Conservation (phyloP, 371 early-diverging fungal species). For the Lichtheimia ornata region DNA sequence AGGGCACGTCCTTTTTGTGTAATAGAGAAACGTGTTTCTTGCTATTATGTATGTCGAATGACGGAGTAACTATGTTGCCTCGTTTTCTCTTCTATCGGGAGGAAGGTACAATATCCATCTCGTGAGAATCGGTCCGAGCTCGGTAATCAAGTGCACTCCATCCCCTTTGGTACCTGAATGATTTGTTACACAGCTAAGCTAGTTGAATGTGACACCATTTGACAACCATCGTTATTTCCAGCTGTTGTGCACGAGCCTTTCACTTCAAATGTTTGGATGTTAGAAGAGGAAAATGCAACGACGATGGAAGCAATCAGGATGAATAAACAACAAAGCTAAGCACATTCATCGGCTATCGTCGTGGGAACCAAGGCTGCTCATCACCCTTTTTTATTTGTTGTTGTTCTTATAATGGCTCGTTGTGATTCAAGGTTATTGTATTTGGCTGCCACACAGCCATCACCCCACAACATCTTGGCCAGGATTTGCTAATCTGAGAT, state of each 20-base stretch:
- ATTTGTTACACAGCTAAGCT: not conserved
- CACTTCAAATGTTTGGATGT: not conserved
- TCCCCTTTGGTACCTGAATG: not conserved
- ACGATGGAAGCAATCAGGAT: not conserved
- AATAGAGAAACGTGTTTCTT: not conserved
- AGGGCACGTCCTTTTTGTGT: constrained; percentile 2
- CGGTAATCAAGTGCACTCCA: not conserved
- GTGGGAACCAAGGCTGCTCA: not conserved
- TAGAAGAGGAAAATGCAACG: not conserved
- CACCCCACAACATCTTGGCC: too few species aligned
- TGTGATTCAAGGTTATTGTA: too few species aligned
- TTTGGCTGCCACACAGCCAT: too few species aligned
- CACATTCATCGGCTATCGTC: too few species aligned
- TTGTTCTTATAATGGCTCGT: too few species aligned
- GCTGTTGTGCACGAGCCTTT: not conserved
- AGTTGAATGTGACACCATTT: not conserved
- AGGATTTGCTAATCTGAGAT: too few species aligned
- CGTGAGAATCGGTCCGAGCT: not conserved
- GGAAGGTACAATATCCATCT: not conserved
- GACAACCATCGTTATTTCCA: constrained; percentile 3
- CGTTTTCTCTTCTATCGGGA: not conserved
- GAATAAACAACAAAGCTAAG: not conserved
- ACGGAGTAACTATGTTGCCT: too few species aligned
- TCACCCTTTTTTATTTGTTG: not conserved
- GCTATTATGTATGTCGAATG: not conserved